Base-by-base conservation (phyloP, 441 rosid species). In the Mallotus repandus region DNA sequence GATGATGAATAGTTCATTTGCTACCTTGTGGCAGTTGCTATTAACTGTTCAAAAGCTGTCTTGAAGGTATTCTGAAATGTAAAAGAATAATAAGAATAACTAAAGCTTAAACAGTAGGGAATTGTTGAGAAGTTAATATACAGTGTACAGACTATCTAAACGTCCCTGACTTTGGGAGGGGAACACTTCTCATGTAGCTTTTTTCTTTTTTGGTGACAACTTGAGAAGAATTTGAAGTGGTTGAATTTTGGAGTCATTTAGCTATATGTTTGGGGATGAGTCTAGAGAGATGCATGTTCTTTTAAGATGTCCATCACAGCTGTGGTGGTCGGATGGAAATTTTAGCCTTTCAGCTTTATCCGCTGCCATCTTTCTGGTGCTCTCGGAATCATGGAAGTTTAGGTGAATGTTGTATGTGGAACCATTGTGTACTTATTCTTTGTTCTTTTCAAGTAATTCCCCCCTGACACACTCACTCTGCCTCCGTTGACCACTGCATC, bases 91-190 rank as follows among this genome's bases (percentile, higher is more conserved):
- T 2, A 13, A 60, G 46, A 21, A 38, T 7, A 48, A 15, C 18
- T 1, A 10, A 11, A 38, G 15, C 19, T 21, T 13, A 65, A 4
- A 10, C 29, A 64, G 41, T 45, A 6, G 19, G 43, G 9, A 67
- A 67, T 14, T 29, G 45, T 52, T 52, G 58, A 50, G 70, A 67
- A 62, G 22, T 67, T 67, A 67, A 38, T 21, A 22, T 66, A 15
- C 56, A 22, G 41, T 12, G 13, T 7, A 52, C 49, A 15, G 46
- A 52, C 11, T 53, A 53, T 38, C 48, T 16, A 32, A 35, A 55
- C 50, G 41, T 54, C 46, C 46, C 49, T 49, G 43, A 43, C 15
- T 66, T 22, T 56, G 72, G 32, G 5, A 57, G n/a, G 41, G 35
- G 43, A 13, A 14, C 32, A 15, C 5, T 18, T 46, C 9, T 48